These are phyloP conservation scores for Citrus australasica DNA, from an alignment of 345 rosid genomes.

Conservation along the genomic window DNA sequence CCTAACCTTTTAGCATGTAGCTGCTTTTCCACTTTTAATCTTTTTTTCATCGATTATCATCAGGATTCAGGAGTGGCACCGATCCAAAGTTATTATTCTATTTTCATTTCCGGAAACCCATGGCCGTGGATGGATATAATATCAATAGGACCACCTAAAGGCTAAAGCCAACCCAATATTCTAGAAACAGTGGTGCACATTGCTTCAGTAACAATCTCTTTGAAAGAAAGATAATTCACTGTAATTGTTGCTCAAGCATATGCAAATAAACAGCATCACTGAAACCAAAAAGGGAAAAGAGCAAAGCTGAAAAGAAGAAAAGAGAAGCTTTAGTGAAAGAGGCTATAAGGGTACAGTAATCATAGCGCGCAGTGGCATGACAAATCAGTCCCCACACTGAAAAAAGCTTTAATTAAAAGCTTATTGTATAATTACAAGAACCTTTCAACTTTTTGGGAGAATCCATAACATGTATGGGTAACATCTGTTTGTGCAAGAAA, in stretches of 20 bases:
- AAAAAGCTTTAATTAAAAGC: not conserved
- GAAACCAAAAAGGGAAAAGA: not conserved
- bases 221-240: not conserved
- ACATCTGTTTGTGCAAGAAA: not conserved
- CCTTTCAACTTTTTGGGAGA: not conserved
- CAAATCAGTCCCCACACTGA: slow-evolving; percentile 8
- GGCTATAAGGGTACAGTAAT: slow-evolving; percentile 3
- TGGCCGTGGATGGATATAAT: not conserved
- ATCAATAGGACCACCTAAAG: slow-evolving; percentile 7
- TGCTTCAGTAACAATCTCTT: too few species aligned
- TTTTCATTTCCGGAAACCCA: slow-evolving; percentile 17
- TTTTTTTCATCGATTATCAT: not conserved
- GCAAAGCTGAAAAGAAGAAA: not conserved
- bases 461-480: not conserved
- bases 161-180: not conserved
- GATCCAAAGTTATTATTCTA: slow-evolving; percentile 3
- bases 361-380: slow-evolving; percentile 11
- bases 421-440: not conserved
- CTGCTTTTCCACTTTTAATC: slow-evolving; percentile 19
- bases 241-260: not conserved
- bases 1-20: slow-evolving; percentile 16
- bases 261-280: not conserved
- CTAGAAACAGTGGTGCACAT: not conserved
- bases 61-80: slow-evolving; percentile 14
- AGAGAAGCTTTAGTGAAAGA: slow-evolving; percentile 15